phyloP scores from a whole-genome alignment of 805 yeast species.

The Saturnispora ahearnii region DNA sequence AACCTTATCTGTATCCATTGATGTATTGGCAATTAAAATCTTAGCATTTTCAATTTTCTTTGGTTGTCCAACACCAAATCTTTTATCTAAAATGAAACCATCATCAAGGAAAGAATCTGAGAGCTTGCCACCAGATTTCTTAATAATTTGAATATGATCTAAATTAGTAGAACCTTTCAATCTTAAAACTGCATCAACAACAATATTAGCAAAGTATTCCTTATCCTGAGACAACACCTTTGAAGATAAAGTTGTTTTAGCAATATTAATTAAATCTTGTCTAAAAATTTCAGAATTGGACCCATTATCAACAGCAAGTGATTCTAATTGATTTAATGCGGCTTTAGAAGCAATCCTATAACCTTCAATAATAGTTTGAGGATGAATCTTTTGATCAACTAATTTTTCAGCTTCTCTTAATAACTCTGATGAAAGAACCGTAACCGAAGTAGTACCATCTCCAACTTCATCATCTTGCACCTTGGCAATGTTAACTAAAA shows the following conservation, averaged over 20 bases:
- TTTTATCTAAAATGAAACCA: slow-evolving; percentile 87
- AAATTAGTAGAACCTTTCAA: slow-evolving; percentile 80
- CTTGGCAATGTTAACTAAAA: slow-evolving; percentile 86
- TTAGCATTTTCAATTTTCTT: slow-evolving; percentile 73
- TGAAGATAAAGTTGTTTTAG: slow-evolving; percentile 88
- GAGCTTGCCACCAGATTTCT: slow-evolving; percentile 87
- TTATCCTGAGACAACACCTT: slow-evolving; percentile 94
- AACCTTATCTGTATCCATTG: slow-evolving; percentile 95
- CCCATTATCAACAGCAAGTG: slow-evolving; percentile 67
- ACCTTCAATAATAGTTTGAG: slow-evolving; percentile 96
- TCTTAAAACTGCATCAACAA: slow-evolving; percentile 89
- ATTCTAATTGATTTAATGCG: slow-evolving; percentile 75
- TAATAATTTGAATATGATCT: slow-evolving; percentile 87
- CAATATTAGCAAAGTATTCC: slow-evolving; percentile 77
- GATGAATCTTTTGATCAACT: slow-evolving; percentile 89
- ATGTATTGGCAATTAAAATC: slow-evolving; percentile 88
- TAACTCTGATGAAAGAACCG: slow-evolving; percentile 83
- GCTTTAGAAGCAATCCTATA: slow-evolving; percentile 79
- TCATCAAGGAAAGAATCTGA: slow-evolving; percentile 91
- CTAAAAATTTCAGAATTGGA: slow-evolving; percentile 50
- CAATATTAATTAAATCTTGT: slow-evolving; percentile 73
- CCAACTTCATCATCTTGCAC: slow-evolving; percentile 98
- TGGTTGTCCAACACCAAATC: slow-evolving; percentile 92
- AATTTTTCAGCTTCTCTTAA: slow-evolving; percentile 90
- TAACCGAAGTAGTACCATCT: slow-evolving; percentile 96